phyloP scores from a whole-genome alignment of 768 basidiomycete species.

The Amanita subjunquillea region DNA sequence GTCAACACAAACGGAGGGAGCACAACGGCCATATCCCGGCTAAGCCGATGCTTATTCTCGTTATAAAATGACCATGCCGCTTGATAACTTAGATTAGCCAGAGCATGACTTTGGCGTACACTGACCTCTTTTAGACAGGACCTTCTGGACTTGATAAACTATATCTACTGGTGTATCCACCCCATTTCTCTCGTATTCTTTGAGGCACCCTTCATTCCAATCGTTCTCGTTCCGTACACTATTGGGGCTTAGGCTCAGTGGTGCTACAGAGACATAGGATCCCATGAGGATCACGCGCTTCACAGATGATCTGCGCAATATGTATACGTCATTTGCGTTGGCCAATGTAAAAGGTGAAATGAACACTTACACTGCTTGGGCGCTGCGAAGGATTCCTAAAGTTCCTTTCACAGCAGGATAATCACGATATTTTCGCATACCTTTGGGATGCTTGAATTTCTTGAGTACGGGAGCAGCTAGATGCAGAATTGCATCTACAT shows the following conservation, averaged over 20 bases:
- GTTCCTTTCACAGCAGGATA: neutral
- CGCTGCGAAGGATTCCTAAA: neutral
- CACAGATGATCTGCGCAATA: conserved; percentile 20
- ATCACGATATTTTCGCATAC: conserved; percentile 7
- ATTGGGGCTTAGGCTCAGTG: conserved; percentile 12
- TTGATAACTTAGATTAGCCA: conserved; percentile 5
- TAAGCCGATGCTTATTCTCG: conserved; percentile 27
- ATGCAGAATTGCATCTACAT: conserved; percentile 41
- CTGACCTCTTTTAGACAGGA: conserved; percentile 48
- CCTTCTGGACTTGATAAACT: conserved; percentile 60
- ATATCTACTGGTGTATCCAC: conserved; percentile 29
- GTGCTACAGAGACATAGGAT: conserved; percentile 39
- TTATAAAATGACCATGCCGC: too few species aligned
- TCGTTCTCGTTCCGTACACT: conserved; percentile 31
- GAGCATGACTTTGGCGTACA: neutral
- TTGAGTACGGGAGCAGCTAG: conserved; percentile 32
- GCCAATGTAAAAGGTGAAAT: neutral
- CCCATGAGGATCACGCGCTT: conserved; percentile 65
- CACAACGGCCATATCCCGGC: conserved; percentile 42
- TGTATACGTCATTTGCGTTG: too few species aligned
- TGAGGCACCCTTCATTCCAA: conserved; percentile 48
- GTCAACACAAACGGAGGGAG: conserved; percentile 49
- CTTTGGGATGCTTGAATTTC: conserved; percentile 30
- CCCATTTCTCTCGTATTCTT: conserved; percentile 37
- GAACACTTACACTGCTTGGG: conserved; percentile 38